A percentile compares a stretch with the other conserved stretches of the same genome.
These are phyloP conservation scores for Alternaria tenuissima DNA, from an alignment of 2,329 filamentous ascomycete species.

Conservation along the genomic window DNA sequence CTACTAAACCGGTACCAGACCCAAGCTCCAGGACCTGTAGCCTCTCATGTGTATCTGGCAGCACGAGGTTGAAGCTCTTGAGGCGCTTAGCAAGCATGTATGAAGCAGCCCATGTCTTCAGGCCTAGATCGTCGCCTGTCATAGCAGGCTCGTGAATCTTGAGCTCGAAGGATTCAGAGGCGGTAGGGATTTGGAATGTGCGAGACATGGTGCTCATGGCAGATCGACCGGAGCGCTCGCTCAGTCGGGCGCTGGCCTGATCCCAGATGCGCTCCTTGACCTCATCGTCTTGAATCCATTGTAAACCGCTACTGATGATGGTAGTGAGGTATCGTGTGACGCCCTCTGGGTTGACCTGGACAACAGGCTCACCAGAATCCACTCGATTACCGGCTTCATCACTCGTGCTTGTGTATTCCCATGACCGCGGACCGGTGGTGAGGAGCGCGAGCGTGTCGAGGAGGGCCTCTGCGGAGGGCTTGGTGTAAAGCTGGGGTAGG, in stretches of 20 bases:
- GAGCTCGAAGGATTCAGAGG: constrained; percentile 61
- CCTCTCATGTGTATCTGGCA: neutral
- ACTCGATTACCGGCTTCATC: constrained; percentile 8
- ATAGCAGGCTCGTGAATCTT: constrained; percentile 85
- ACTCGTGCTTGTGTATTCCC: constrained; percentile 61
- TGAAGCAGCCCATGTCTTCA: constrained; percentile 96
- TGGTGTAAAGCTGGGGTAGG: constrained; percentile 83
- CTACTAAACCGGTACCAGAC: constrained; percentile 89
- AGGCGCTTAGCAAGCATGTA: constrained; percentile 83
- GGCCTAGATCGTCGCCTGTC: constrained; percentile 84
- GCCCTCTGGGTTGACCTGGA: constrained; percentile 57
- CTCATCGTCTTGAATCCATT: constrained; percentile 74
- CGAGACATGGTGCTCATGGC: constrained; percentile 71
- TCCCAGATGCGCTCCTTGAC: constrained; percentile 77
- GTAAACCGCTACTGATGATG: constrained; percentile 71
- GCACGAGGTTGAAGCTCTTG: constrained; percentile 39
- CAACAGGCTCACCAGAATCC: neutral
- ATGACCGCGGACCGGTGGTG: constrained; percentile 71
- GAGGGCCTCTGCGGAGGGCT: constrained; percentile 71
- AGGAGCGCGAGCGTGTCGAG: constrained; percentile 72
- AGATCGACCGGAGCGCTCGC: constrained; percentile 83
- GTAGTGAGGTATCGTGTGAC: constrained; percentile 72
- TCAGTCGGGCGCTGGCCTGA: constrained; percentile 78
- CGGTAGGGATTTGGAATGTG: constrained; percentile 65
- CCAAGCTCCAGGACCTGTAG: constrained; percentile 76